Base-by-base conservation (phyloP, 208 protist species). In the Trypanosoma platydactyli region DNA sequence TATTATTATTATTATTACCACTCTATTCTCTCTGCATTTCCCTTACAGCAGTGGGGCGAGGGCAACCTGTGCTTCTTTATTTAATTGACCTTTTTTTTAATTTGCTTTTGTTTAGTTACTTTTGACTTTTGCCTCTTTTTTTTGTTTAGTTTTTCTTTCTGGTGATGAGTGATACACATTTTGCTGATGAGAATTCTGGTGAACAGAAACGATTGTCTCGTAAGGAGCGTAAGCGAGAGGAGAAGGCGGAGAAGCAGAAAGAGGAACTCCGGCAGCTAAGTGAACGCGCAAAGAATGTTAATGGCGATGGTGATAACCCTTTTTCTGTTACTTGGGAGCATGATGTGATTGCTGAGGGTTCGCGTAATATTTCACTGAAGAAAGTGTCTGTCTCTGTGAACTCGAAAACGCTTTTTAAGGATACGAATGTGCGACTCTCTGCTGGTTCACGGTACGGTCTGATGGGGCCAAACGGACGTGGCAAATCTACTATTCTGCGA, bases 391-490 rank as follows among this genome's bases (percentile, higher is more conserved):
- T 94, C 27, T 88, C 87, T 6, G 88, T 96, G 5, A 89, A 88
- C 52, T 86, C 86, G 45, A 94, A 96, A 64, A 79, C 76, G 27
- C 78, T 94, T 44, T 94, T 94, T 61, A 76, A 84, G 56, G 87
- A 96, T 73, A 81, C 91, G 5, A 64, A 74, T 18, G 85, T 96
- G 56, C 73, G 79, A 52, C 74, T 96, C 13, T 89, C 87, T 11
- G 91, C 86, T 30, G 97, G 97, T 0, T 92, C 89, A 18, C 88
- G 93, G 16, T 98, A 98, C 68, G 96, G 95, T 52, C 80, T 99
- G 13, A 97, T 99, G 67, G 97, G 97, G 18, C 93, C 96, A 5
- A 99, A 98, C 79, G 97, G 97, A 24, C 83, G 93, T 4, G 95
- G 96, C 51, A 98, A 99, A 76, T 97, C 91, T 5, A 98, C 95